Conservation (phyloP, 2,329 filamentous ascomycete genomes). For the Sclerotinia borealis region DNA sequence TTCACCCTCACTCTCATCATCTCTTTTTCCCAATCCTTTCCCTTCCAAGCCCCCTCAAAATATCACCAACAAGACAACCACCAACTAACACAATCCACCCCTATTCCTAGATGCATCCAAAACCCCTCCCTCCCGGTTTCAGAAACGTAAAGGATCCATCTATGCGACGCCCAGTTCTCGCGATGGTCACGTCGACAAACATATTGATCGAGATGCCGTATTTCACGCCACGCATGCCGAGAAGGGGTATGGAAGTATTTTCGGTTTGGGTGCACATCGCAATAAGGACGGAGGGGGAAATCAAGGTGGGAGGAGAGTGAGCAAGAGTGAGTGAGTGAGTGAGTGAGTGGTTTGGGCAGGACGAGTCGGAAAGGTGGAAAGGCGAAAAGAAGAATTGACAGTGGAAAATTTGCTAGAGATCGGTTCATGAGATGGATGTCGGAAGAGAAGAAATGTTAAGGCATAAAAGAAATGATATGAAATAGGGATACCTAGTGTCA, state of each 20-base stretch:
- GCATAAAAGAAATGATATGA: constrained; percentile 1
- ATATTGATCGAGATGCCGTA: constrained; percentile 45
- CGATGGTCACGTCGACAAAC: constrained; percentile 57
- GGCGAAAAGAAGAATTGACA: not conserved
- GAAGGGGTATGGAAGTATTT: constrained; percentile 31
- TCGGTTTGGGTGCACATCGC: not conserved
- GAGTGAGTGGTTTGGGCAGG: not conserved
- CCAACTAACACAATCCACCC: not conserved
- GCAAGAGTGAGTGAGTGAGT: constrained; percentile 1
- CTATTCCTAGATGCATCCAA: constrained; percentile 6
- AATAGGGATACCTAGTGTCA: not conserved
- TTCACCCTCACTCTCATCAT: not conserved
- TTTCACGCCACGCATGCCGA: constrained; percentile 56
- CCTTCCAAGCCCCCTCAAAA: not conserved
- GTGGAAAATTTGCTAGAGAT: not conserved
- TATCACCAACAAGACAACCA: not conserved
- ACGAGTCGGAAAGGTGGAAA: not conserved
- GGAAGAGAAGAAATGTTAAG: not conserved
- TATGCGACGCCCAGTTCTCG: constrained; percentile 59
- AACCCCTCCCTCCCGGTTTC: constrained; percentile 43
- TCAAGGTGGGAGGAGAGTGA: constrained; percentile 6
- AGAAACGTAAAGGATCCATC: constrained; percentile 64
- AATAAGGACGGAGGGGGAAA: constrained; percentile 1
- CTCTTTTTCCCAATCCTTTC: not conserved
- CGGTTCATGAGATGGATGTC: not conserved